Conservation (phyloP, 2,329 filamentous ascomycete species). For the Ophiosphaerella herpotricha region DNA sequence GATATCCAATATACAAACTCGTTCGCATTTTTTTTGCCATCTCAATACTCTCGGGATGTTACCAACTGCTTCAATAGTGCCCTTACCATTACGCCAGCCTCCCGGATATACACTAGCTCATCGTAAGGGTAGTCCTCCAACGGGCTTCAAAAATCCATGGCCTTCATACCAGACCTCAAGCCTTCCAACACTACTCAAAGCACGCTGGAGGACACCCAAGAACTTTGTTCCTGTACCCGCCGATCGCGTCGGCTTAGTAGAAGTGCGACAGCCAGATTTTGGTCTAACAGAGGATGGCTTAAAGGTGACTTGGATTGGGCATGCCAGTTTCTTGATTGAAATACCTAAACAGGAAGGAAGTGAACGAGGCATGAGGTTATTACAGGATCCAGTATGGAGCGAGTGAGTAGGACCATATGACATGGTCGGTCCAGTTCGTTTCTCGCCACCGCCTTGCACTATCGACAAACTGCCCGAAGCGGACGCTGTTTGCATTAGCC, state of each 20-base stretch:
- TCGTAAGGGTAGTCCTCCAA: constrained; percentile 51
- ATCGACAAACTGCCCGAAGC: constrained; percentile 57
- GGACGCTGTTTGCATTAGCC: constrained; percentile 58
- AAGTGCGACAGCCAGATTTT: constrained; percentile 50
- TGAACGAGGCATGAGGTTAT: constrained; percentile 49
- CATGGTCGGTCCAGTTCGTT: constrained; percentile 56
- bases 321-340: constrained; percentile 57
- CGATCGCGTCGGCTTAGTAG: constrained; percentile 48
- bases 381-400: constrained; percentile 61
- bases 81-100: constrained; percentile 25
- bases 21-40: constrained; percentile 18
- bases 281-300: constrained; percentile 31
- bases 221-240: constrained; percentile 55
- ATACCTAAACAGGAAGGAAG: constrained; percentile 37
- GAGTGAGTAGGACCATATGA: constrained; percentile 54
- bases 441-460: constrained; percentile 56
- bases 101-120: constrained; percentile 40
- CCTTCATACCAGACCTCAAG: constrained; percentile 46
- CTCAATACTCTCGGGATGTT: constrained; percentile 11
- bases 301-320: constrained; percentile 58
- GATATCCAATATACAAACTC: not conserved
- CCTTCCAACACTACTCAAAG: constrained; percentile 36
- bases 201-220: constrained; percentile 46
- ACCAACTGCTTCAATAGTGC: constrained; percentile 13
- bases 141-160: constrained; percentile 57